Evolutionary conservation across 2,329 filamentous ascomycete species (phyloP), one percentile per base, ranked within the genome.

Genomic region (Lomentospora prolificans): DNA sequence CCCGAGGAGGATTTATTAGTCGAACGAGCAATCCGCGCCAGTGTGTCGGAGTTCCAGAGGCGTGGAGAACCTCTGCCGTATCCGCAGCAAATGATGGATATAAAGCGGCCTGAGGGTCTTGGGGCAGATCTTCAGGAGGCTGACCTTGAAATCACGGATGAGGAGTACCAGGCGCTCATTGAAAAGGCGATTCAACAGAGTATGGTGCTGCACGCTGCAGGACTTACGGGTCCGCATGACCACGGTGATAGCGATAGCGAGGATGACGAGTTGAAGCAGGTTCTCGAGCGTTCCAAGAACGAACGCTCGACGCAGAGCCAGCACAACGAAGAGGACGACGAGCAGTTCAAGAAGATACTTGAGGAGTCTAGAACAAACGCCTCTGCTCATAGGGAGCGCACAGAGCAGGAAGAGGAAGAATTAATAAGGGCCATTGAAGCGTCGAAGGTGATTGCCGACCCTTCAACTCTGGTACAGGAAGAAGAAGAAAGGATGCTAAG

Each of bases 1-100:
- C 65, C 75, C 0, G 76, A 81, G 19, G 86, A 94, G 66, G 89
- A 94, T 63, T 77, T 76, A 22, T 74, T 80, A 57, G 77, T 95
- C 51, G 89, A 90, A 64, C 76, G 81, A 19, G 88, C 88, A 1
- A 86, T 95, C 53, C 77, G 87, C 12, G 83, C 86, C 4, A 89
- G 86, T 59, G 75, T 94, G 14, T 72, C 71, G 12, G 83, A 87
- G 33, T 70, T 79, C 59, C 71, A 67, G 33, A 64, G 56, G 57
- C 59, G 51, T 50, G 58, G 53, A 48, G 57, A 48, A 2, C 59
- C 63, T 0, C 55, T 62, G 3, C 60, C 60, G 6, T 56, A 57
- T n/a, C 52, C 33, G 28, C 53, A 12, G 30, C 7, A 39, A 24
- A 39, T 6, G 44, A 33, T 19, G 19, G 31, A 17, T 31, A 36